Percentiles rank a stretch among this genome's conserved stretches.
Evolutionary conservation across 371 early-diverging fungal species (phyloP).

Genomic region (Cokeromyces recurvatus): DNA sequence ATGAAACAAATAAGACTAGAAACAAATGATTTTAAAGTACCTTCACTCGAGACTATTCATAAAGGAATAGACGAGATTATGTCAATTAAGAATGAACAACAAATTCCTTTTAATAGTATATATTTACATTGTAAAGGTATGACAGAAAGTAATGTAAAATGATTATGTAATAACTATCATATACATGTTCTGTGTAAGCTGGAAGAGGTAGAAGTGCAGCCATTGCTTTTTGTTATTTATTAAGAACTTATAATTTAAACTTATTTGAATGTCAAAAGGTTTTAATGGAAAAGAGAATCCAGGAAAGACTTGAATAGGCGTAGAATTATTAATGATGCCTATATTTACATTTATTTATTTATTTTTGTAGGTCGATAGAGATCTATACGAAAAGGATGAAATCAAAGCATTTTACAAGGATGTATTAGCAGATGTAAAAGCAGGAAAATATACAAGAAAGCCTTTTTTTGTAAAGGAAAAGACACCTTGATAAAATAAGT

Average conservation of each 20-base stretch:
- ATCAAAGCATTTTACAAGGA: slow-evolving; percentile 34
- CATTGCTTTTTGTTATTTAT: slow-evolving; percentile 37
- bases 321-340: no score
- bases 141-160: no score
- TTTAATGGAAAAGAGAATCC: slow-evolving; percentile 26
- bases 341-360: no score
- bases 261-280: slow-evolving; percentile 25
- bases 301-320: no score
- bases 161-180: background rate
- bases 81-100: slow-evolving; percentile 6
- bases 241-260: slow-evolving; percentile 26
- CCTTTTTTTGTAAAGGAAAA: no score
- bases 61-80: slow-evolving; percentile 21
- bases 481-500: no score
- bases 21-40: slow-evolving; percentile 39
- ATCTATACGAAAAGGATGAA: slow-evolving; percentile 29
- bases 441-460: slow-evolving; percentile 3
- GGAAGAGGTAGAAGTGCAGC: slow-evolving; percentile 45
- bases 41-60: slow-evolving; percentile 22
- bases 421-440: slow-evolving; percentile 25
- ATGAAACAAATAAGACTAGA: slow-evolving; percentile 34
- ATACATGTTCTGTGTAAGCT: slow-evolving; percentile 13
- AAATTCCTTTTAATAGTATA: slow-evolving; percentile 13
- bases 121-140: slow-evolving; percentile 48
- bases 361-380: slow-evolving; percentile 35